Percentiles rank a stretch among this genome's conserved stretches.
These are phyloP conservation scores for Dalbergia cultrata DNA, from an alignment of 306 rosid species.

Conservation along the genomic window DNA sequence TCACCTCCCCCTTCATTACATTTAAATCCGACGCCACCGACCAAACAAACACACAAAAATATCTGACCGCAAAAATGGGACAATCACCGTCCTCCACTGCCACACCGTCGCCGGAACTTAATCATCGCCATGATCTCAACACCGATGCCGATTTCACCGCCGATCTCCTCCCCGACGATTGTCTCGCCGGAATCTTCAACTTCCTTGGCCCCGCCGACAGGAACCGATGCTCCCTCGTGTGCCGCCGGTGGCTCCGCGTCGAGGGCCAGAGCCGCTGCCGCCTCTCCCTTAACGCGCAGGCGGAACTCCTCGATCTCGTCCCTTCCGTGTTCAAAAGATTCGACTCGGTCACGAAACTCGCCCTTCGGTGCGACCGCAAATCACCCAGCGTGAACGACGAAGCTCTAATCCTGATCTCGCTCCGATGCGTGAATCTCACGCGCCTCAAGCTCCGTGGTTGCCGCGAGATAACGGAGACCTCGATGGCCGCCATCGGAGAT, in stretches of 20 bases:
- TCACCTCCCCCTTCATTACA: background rate
- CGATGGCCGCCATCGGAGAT: slow-evolving; percentile 65
- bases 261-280: slow-evolving; percentile 77
- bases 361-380: slow-evolving; percentile 78
- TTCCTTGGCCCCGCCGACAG: slow-evolving; percentile 67
- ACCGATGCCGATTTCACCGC: slow-evolving; percentile 39
- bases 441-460: slow-evolving; percentile 84
- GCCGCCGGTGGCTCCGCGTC: slow-evolving; percentile 68
- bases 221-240: slow-evolving; percentile 70
- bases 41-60: background rate
- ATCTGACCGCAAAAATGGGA: slow-evolving; percentile 61
- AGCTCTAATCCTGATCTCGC: slow-evolving; percentile 64
- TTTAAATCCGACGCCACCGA: slow-evolving; percentile 7
- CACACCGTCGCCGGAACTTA: slow-evolving; percentile 36
- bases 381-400: slow-evolving; percentile 71
- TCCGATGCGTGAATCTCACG: slow-evolving; percentile 66
- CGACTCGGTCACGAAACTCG: slow-evolving; percentile 75
- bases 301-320: slow-evolving; percentile 55
- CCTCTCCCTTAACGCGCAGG: slow-evolving; percentile 63
- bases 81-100: slow-evolving; percentile 66
- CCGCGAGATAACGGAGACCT: slow-evolving; percentile 65
- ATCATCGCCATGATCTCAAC: background rate
- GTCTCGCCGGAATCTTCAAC: slow-evolving; percentile 65
- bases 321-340: slow-evolving; percentile 70
- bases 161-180: slow-evolving; percentile 76